Evolutionary conservation across 805 yeast species (phyloP), one percentile per base, ranked within the genome.

Genomic region (Candida xiaguanensis): DNA sequence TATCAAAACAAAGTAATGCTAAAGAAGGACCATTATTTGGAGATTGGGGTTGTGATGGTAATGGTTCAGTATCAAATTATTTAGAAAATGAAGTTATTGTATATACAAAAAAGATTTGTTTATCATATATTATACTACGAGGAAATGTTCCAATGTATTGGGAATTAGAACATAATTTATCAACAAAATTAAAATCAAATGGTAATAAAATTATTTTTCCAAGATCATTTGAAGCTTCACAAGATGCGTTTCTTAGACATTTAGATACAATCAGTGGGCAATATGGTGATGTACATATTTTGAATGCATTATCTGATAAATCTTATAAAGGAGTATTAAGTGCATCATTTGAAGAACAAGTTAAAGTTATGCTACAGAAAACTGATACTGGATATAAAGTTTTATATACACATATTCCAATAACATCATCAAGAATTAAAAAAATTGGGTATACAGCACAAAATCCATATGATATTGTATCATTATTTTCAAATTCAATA

Each of bases 101-200:
- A 8, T 71, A 72, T 34, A 60, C 70, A 5, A 62, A 58, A 22
- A 59, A 51, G 33, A 67, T 52, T 41, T 64, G 72, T 47, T 65
- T 68, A 45, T 59, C 77, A 4, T 72, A 73, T 42, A 63, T 72
- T 5, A 59, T 74, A 17, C 50, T 75, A 3, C 52, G 77, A 36
- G 81, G 82, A 1, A 77, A 77, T 49, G 76, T 73, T 8, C 82
- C 82, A 2, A 57, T 73, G 15, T 72, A 70, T 47, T 77, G 80
- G 80, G 74, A 75, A 38, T 47, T 73, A 23, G 78, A 72, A 37
- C 63, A 60, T 36, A 67, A 67, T 43, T 58, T 74, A 36, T 43
- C 59, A 9, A 63, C 60, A 32, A 59, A 55, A 40, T 55, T 70
- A 8, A 46, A 53, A 8, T 56, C 52, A 26, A 54, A 51, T 34